Evolutionary conservation across 192 early-diverging fungal genomes (phyloP).

Genomic region (Coemansia umbellata): DNA sequence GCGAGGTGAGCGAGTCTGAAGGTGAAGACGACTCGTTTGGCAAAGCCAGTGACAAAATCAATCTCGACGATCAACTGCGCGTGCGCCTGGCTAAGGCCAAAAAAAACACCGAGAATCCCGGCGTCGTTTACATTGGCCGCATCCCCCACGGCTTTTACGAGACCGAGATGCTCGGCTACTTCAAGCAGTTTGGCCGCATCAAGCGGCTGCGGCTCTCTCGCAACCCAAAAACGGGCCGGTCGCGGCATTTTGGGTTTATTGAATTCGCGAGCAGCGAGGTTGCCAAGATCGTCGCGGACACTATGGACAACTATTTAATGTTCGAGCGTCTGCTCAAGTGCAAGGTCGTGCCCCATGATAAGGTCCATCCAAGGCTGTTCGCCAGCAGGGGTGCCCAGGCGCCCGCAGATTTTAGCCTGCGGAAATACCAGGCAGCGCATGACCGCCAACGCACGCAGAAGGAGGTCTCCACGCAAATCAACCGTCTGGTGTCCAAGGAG

Average conservation of each 20-base stretch:
- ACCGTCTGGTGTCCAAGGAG: constrained; percentile 57
- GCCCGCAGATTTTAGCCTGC: constrained; percentile 45
- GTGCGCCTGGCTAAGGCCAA: constrained; percentile 2
- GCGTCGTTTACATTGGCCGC: constrained; percentile 84
- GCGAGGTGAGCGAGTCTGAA: constrained; percentile 33
- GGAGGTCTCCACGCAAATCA: constrained; percentile 40
- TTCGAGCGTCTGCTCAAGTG: constrained; percentile 77
- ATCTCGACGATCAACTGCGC: constrained; percentile 20
- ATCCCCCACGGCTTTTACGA: constrained; percentile 98
- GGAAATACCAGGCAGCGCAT: constrained; percentile 9
- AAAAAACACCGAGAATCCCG: constrained; percentile 25
- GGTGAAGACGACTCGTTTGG: constrained; percentile 20
- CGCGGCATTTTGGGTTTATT: constrained; percentile 93
- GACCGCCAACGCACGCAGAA: constrained; percentile 61
- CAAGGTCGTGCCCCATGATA: constrained; percentile 62
- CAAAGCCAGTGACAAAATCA: constrained; percentile 10
- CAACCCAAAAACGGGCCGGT: constrained; percentile 87
- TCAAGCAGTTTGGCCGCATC: constrained; percentile 90
- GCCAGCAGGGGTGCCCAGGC: constrained; percentile 54
- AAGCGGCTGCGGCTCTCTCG: constrained; percentile 72
- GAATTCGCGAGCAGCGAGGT: constrained; percentile 79
- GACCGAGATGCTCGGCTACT: constrained; percentile 84
- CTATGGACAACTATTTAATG: constrained; percentile 95
- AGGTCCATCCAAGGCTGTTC: constrained; percentile 75
- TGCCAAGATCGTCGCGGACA: constrained; percentile 88